phyloP scores from a whole-genome alignment of 129 eudicot species.

The Solidago caesia region DNA sequence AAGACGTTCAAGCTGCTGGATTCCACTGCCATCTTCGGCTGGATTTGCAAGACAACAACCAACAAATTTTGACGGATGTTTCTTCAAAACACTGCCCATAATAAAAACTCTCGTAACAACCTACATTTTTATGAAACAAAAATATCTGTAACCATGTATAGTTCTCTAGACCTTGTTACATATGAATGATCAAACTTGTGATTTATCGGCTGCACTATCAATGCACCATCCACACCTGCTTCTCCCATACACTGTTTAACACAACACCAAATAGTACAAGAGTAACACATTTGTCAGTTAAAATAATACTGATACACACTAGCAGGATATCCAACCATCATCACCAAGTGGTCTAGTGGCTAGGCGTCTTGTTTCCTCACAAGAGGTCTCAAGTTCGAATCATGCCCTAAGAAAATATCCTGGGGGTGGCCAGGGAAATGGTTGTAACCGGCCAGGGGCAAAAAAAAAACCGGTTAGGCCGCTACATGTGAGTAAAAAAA shows the following conservation, averaged over 20 bases:
- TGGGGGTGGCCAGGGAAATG: too few species aligned
- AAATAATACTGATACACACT: not conserved
- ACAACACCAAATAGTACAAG: not conserved
- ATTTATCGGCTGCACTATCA: conserved; percentile 89
- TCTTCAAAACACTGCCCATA: conserved; percentile 60
- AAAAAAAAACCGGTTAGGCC: too few species aligned
- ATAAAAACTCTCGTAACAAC: not conserved
- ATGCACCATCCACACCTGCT: conserved; percentile 82
- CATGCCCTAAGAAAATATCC: too few species aligned
- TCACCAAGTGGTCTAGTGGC: too few species aligned
- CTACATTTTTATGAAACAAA: not conserved
- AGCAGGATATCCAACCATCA: not conserved
- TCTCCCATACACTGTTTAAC: conserved; percentile 68
- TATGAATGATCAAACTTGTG: conserved; percentile 89
- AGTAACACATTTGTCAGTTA: not conserved
- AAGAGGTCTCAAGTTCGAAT: too few species aligned
- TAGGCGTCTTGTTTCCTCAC: too few species aligned
- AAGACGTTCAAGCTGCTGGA: conserved; percentile 66
- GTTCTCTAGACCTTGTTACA: conserved; percentile 52
- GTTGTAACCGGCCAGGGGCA: too few species aligned
- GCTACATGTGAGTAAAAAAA: too few species aligned
- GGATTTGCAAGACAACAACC: conserved; percentile 98
- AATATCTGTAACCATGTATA: not conserved
- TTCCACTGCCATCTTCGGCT: conserved; percentile 76
- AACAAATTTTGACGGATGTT: conserved; percentile 73